Conservation (phyloP, 2,329 filamentous ascomycete genomes). For the Penicillium sp. region DNA sequence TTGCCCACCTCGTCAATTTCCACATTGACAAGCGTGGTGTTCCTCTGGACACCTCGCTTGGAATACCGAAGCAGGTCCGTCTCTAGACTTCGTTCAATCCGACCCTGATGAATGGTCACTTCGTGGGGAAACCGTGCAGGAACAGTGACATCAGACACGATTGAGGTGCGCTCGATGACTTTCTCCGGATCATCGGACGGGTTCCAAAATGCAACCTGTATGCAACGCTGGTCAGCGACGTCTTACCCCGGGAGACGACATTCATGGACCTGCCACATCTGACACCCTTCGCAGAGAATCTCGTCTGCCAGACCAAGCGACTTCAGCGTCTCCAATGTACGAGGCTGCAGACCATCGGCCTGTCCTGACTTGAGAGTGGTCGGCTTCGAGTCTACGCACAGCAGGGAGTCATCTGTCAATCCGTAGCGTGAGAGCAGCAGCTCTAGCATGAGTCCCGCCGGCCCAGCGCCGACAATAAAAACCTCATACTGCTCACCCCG, state of each 20-base stretch:
- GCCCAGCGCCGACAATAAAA: slow-evolving; percentile 44
- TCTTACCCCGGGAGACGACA: background rate
- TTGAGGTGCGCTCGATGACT: slow-evolving; percentile 62
- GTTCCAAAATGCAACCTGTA: slow-evolving; percentile 63
- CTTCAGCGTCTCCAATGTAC: slow-evolving; percentile 45
- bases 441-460: slow-evolving; percentile 44
- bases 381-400: slow-evolving; percentile 46
- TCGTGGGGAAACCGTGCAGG: slow-evolving; percentile 70
- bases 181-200: slow-evolving; percentile 49
- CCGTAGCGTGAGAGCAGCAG: slow-evolving; percentile 47
- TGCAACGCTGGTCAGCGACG: background rate
- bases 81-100: slow-evolving; percentile 69
- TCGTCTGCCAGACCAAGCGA: slow-evolving; percentile 43
- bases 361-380: slow-evolving; percentile 41
- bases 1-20: slow-evolving; percentile 53
- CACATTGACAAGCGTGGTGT: slow-evolving; percentile 64
- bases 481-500: slow-evolving; percentile 42
- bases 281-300: slow-evolving; percentile 40
- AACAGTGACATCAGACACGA: slow-evolving; percentile 54
- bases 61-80: slow-evolving; percentile 62
- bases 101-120: slow-evolving; percentile 67
- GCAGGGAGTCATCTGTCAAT: slow-evolving; percentile 39
- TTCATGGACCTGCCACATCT: slow-evolving; percentile 48
- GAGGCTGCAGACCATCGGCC: slow-evolving; percentile 45
- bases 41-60: slow-evolving; percentile 57